phyloP scores from a whole-genome alignment of 495 filamentous ascomycete genomes.

The Xylaria longipes region DNA sequence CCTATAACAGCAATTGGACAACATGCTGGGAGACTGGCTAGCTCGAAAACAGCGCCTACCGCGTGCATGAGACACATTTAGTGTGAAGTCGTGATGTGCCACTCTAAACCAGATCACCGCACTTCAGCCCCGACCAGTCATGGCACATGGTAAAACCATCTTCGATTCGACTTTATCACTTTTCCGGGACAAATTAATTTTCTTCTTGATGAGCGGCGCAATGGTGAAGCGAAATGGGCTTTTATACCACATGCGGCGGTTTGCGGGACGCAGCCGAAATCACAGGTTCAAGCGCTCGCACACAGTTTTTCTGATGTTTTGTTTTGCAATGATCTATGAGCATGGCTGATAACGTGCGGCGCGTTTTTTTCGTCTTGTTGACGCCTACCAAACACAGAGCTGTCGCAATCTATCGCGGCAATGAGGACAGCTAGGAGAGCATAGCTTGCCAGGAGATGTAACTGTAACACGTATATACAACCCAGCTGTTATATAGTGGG shows the following conservation, averaged over 20 bases:
- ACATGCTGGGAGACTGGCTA: constrained; percentile 84
- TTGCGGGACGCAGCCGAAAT: constrained; percentile 14
- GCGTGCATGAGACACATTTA: constrained; percentile 44
- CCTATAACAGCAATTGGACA: constrained; percentile 69
- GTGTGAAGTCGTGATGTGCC: constrained; percentile 4
- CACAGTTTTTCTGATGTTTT: constrained; percentile 9
- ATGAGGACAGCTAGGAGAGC: constrained; percentile 7
- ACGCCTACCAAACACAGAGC: constrained; percentile 2
- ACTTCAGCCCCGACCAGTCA: background rate
- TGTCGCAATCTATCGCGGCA: constrained; percentile 11
- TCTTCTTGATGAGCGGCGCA: constrained; percentile 22
- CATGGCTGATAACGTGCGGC: constrained; percentile 12
- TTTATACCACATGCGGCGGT: constrained; percentile 28
- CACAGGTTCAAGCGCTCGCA: constrained; percentile 17
- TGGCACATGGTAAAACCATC: background rate
- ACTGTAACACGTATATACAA: constrained; percentile 22
- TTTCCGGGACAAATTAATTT: constrained; percentile 23
- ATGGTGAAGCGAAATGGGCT: constrained; percentile 24
- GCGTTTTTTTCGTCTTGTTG: constrained; percentile 21
- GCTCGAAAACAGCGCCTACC: constrained; percentile 64
- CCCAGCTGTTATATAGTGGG: constrained; percentile 14
- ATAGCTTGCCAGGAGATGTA: constrained; percentile 19
- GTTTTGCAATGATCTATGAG: constrained; percentile 28
- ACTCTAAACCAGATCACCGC: background rate
- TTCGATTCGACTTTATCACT: constrained; percentile 25